phyloP scores from a whole-genome alignment of 164 flowering plant genomes.

The Magnolia changhungtana region DNA sequence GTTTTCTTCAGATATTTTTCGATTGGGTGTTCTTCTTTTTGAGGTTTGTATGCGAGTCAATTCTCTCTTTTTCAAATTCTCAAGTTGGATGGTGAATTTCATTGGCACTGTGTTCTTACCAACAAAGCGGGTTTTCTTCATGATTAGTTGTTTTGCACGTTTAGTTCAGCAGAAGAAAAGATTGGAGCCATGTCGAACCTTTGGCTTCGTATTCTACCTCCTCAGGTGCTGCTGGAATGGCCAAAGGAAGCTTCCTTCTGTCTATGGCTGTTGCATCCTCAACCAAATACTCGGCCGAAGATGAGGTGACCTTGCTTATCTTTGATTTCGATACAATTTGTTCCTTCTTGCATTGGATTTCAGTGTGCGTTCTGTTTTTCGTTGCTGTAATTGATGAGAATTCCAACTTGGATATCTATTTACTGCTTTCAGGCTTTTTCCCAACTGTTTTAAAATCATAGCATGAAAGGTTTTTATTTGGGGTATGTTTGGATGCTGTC shows the following conservation, averaged over 20 bases:
- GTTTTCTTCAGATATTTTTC: conserved; percentile 80
- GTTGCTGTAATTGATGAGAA: too few relatives aligned
- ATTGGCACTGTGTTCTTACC: background rate
- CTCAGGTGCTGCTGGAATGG: conserved; percentile 79
- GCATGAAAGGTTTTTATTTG: too few relatives aligned
- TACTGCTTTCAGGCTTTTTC: too few relatives aligned
- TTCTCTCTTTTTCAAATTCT: background rate
- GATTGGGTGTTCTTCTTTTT: conserved; percentile 87
- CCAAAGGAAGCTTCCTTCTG: conserved; percentile 97
- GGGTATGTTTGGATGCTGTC: too few relatives aligned
- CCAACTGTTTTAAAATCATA: too few relatives aligned
- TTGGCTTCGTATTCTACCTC: conserved; percentile 89
- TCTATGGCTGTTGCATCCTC: conserved; percentile 89
- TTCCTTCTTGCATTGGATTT: too few relatives aligned
- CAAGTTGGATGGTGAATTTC: background rate
- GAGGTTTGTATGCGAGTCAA: conserved; percentile 45
- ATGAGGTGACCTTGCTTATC: conserved; percentile 42
- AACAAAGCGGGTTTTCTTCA: conserved; percentile 6
- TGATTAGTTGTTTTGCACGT: conserved; percentile 74
- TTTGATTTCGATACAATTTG: background rate
- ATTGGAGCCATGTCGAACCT: conserved; percentile 76
- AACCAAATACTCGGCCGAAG: conserved; percentile 73
- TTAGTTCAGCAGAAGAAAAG: conserved; percentile 73
- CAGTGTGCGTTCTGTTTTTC: too few relatives aligned
- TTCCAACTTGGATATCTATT: too few relatives aligned